A percentile compares a stretch with the other conserved stretches of the same genome.
These are phyloP conservation scores for Aquilaria malaccensis DNA, from an alignment of 345 rosid genomes.

Conservation along the genomic window DNA sequence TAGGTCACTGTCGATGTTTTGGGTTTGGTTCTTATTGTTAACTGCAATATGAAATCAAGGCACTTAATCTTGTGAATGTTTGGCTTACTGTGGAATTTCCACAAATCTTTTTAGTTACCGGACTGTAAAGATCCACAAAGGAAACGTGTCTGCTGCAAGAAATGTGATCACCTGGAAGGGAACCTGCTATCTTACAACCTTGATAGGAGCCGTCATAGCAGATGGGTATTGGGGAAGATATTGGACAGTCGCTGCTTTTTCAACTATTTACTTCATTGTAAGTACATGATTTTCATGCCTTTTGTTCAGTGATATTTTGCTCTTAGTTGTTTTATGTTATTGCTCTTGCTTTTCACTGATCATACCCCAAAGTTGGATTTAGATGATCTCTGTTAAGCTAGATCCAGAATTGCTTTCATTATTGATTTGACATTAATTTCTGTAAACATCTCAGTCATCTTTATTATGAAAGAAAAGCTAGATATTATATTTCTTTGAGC, in stretches of 20 bases:
- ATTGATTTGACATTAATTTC: background rate
- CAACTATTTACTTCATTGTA: constrained; percentile 69
- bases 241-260: constrained; percentile 84
- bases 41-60: constrained; percentile 29
- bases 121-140: constrained; percentile 58
- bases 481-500: no score
- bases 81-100: constrained; percentile 86
- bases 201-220: constrained; percentile 75
- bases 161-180: constrained; percentile 80
- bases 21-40: constrained; percentile 3
- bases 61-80: constrained; percentile 78
- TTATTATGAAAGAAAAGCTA: no score
- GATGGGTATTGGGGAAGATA: constrained; percentile 95
- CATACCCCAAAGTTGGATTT: no score
- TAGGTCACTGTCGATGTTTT: background rate
- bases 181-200: constrained; percentile 84
- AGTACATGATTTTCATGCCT: background rate
- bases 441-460: no score
- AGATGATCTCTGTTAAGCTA: background rate
- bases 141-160: constrained; percentile 76
- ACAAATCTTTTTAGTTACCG: constrained; percentile 79
- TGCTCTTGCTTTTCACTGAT: no score
- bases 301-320: background rate
- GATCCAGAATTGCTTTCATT: background rate
- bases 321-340: no score